Base-by-base conservation (phyloP, 2,329 filamentous ascomycete genomes). In the Trichophyton simii region DNA sequence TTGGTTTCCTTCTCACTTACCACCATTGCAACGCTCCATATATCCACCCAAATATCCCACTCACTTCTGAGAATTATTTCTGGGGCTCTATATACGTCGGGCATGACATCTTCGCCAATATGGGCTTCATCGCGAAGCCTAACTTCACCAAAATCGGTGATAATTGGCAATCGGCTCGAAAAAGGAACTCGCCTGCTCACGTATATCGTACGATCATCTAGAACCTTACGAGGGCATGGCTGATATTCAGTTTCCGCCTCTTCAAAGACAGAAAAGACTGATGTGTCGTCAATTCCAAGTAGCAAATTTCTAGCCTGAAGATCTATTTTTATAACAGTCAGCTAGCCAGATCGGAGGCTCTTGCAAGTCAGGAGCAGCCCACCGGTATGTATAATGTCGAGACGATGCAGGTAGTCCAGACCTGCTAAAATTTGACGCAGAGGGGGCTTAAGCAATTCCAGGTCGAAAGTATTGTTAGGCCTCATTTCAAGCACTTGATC, bases 21-120 rank as follows among this genome's bases (percentile, higher is more conserved):
- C 61, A 69, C 63, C 25, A 66, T 60, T n/a, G 63, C 68, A 52
- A 69, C 58, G 42, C 63, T 65, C 67, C 68, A 70, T 8, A 69
- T 67, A 61, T 69, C 68, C 42, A 67, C 62, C 44, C 63, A 63
- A 3, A 59, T 57, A 25, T 64, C 65, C 68, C 67, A 70, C 22
- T 62, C 38, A 64, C 68, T 70, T 9, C 63, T 60, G 9, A 67
- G 54, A 15, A 68, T 61, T 4, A 68, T 63, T 57, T 70, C 68
- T 7, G 66, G 68, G 2, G 67, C 66, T 28, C 67, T 57, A 46
- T 68, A 69, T 11, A 67, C 20, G 34, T 66, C 59, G 5, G 68
- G 66, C 65, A 65, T 65, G 25, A 67, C 64, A 57, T 65, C 60
- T n/a, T 64, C 63, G 9, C 44, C 44, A 9, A 57, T 36, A 41